Conservation (phyloP, 2,329 filamentous ascomycete species). For the Penicillium capsulatum region DNA sequence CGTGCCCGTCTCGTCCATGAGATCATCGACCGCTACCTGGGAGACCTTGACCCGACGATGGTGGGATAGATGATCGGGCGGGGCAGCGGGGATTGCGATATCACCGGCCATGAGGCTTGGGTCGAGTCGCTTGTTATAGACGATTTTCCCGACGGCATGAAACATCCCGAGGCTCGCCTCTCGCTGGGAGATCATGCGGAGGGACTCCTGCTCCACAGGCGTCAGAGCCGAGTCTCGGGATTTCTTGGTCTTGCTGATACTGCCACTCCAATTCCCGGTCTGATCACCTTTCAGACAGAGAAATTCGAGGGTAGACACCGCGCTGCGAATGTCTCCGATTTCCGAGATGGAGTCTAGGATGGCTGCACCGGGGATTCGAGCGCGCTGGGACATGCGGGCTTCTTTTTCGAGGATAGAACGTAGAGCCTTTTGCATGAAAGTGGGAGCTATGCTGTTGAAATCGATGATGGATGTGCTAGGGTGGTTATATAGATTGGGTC, state of each 20-base stretch:
- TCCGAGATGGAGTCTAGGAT: constrained; percentile 78
- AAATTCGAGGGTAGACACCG: constrained; percentile 89
- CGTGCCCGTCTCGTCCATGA: constrained; percentile 92
- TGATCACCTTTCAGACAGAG: constrained; percentile 77
- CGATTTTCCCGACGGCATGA: constrained; percentile 89
- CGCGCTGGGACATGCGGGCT: constrained; percentile 69
- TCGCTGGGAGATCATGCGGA: constrained; percentile 77
- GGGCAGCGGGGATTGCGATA: constrained; percentile 48
- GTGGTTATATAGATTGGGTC: constrained; percentile 79
- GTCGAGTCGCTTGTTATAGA: constrained; percentile 87
- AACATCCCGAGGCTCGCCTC: constrained; percentile 92
- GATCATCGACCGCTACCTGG: constrained; percentile 64
- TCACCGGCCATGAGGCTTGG: constrained; percentile 31
- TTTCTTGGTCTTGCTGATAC: constrained; percentile 65
- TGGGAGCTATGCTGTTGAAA: constrained; percentile 88
- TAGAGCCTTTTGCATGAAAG: constrained; percentile 77
- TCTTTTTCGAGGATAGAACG: constrained; percentile 81
- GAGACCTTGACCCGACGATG: constrained; percentile 59
- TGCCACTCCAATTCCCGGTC: constrained; percentile 70
- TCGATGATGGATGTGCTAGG: constrained; percentile 75
- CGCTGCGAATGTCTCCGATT: constrained; percentile 86
- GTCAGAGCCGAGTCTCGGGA: constrained; percentile 56
- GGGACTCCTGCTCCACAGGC: constrained; percentile 69
- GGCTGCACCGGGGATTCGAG: constrained; percentile 69
- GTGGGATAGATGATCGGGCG: constrained; percentile 58